Evolutionary conservation across 2,329 filamentous ascomycete species (phyloP).

Genomic region (Apiospora aurea): DNA sequence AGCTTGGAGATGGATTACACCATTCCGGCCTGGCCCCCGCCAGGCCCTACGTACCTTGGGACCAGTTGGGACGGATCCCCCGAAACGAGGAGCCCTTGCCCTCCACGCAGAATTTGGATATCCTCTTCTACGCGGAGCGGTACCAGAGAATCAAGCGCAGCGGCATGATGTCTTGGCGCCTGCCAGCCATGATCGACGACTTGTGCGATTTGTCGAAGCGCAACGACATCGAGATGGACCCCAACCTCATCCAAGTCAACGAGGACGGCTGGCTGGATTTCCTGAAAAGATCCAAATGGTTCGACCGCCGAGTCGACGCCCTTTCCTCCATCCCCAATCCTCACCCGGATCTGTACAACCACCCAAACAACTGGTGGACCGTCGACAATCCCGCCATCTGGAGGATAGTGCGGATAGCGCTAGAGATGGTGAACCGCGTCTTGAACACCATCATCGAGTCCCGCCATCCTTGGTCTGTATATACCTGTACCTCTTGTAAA

Average conservation of each 20-base stretch:
- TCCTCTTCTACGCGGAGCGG: constrained; percentile 24
- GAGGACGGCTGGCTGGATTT: constrained; percentile 22
- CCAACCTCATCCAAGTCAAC: background rate
- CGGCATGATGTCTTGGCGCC: constrained; percentile 25
- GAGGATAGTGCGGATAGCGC: constrained; percentile 11
- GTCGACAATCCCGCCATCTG: constrained; percentile 27
- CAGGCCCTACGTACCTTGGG: background rate
- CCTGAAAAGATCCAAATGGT: constrained; percentile 21
- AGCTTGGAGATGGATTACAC: background rate
- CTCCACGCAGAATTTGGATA: background rate
- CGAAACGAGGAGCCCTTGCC: background rate
- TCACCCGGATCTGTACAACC: background rate
- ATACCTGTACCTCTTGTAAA: background rate
- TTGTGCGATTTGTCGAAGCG: background rate
- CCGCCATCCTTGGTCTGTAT: background rate
- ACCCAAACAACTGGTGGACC: constrained; percentile 25
- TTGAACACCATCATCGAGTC: background rate
- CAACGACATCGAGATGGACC: background rate
- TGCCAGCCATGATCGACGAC: background rate
- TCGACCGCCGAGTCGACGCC: constrained; percentile 23
- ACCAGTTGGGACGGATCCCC: background rate
- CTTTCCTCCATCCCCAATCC: constrained; percentile 6
- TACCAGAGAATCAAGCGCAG: background rate
- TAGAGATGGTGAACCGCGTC: constrained; percentile 25
- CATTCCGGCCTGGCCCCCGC: constrained; percentile 25